Evolutionary conservation across 805 yeast genomes (phyloP).

Genomic region (Candida sphagnicola): DNA sequence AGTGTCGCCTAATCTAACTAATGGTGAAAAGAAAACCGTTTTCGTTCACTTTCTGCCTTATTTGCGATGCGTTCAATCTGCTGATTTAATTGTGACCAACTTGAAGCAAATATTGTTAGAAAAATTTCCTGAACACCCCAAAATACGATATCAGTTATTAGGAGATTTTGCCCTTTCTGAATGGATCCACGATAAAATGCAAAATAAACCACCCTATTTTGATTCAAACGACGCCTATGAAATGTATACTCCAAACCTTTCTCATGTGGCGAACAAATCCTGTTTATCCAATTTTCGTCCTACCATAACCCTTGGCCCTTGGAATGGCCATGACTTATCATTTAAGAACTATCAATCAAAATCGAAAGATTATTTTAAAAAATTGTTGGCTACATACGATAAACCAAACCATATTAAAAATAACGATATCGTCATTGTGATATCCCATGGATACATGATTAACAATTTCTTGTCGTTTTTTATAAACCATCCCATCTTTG

Average conservation of each 20-base stretch:
- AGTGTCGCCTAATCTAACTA: slow-evolving; percentile 17
- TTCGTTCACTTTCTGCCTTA: slow-evolving; percentile 41
- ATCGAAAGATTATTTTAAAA: slow-evolving; percentile 36
- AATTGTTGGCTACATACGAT: slow-evolving; percentile 40
- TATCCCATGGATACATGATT: slow-evolving; percentile 40
- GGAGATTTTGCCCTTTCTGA: slow-evolving; percentile 44
- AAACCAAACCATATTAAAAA: slow-evolving; percentile 27
- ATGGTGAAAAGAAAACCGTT: slow-evolving; percentile 19
- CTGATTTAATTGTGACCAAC: slow-evolving; percentile 33
- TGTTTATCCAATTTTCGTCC: slow-evolving; percentile 40
- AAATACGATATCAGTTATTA: slow-evolving; percentile 33
- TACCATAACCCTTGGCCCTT: slow-evolving; percentile 38
- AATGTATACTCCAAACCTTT: slow-evolving; percentile 42
- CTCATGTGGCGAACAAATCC: slow-evolving; percentile 27
- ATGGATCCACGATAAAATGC: slow-evolving; percentile 44
- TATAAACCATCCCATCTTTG: slow-evolving; percentile 41
- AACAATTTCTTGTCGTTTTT: slow-evolving; percentile 36
- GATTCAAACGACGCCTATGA: slow-evolving; percentile 44
- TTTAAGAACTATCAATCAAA: slow-evolving; percentile 36
- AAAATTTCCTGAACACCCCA: slow-evolving; percentile 22
- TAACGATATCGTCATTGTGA: slow-evolving; percentile 33
- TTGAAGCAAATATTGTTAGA: slow-evolving; percentile 19
- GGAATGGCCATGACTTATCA: slow-evolving; percentile 37
- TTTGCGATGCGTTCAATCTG: slow-evolving; percentile 41
- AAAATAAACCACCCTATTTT: slow-evolving; percentile 36